A percentile compares a stretch with the other conserved stretches of the same genome.
These are phyloP conservation scores for Yueomyces sinensis DNA, from an alignment of 805 yeast species.

Conservation along the genomic window DNA sequence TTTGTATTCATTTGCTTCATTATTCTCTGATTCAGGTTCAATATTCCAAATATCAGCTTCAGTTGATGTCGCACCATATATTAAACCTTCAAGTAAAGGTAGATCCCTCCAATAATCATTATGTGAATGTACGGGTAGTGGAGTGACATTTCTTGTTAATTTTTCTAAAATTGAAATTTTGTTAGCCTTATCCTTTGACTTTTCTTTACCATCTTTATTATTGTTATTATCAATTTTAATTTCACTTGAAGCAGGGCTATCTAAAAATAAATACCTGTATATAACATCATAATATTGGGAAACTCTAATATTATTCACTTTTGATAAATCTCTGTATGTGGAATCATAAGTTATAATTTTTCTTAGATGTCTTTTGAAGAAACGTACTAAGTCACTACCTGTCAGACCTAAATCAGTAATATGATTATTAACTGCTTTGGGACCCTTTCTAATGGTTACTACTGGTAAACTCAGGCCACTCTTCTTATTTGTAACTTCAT, in stretches of 20 bases:
- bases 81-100: constrained; percentile 46
- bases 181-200: not conserved
- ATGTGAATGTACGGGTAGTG: constrained; percentile 41
- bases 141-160: constrained; percentile 15
- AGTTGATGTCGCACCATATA: constrained; percentile 38
- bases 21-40: constrained; percentile 1
- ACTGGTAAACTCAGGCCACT: not conserved
- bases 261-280: constrained; percentile 4
- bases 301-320: not conserved
- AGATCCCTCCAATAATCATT: constrained; percentile 53
- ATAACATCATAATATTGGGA: constrained; percentile 10
- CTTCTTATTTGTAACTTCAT: not conserved
- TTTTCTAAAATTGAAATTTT: not conserved
- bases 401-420: constrained; percentile 5
- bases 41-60: constrained; percentile 56
- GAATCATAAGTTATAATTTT: constrained; percentile 1
- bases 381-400: constrained; percentile 6
- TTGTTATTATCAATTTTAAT: too few species aligned
- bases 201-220: not conserved
- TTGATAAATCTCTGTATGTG: not conserved
- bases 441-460: not conserved
- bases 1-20: constrained; percentile 22
- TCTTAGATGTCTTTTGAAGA: constrained; percentile 6
- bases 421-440: not conserved
- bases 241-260: not conserved